Evolutionary conservation across 139 green algal species (phyloP).

Genomic region (Pleodorina starrii): DNA sequence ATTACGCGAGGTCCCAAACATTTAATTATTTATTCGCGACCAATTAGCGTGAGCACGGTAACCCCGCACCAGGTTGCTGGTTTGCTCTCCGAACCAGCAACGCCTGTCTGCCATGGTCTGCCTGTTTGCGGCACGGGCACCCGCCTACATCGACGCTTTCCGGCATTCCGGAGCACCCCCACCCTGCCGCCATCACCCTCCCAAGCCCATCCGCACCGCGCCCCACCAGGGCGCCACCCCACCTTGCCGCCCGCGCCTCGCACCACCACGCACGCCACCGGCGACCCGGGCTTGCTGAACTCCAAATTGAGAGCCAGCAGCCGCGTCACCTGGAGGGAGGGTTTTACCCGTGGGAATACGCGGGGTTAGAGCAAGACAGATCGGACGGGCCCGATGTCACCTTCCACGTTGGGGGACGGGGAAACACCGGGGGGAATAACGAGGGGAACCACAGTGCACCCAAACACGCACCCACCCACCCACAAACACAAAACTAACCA

Average conservation of each 20-base stretch:
- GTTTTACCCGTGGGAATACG: conserved; percentile 5
- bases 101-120: too few species aligned
- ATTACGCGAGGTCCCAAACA: too few species aligned
- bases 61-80: too few species aligned
- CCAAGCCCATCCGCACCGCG: neutral
- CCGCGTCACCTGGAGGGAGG: too few species aligned
- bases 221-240: neutral
- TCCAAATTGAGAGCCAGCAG: conserved; percentile 56
- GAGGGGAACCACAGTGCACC: neutral
- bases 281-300: conserved; percentile 38
- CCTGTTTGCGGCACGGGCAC: too few species aligned
- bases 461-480: neutral
- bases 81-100: too few species aligned
- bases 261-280: conserved; percentile 56
- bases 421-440: neutral
- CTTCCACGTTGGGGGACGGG: neutral
- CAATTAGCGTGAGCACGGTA: too few species aligned
- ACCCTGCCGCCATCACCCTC: neutral
- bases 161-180: too few species aligned
- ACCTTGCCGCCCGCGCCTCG: conserved; percentile 72
- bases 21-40: too few species aligned
- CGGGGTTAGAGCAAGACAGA: neutral
- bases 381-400: neutral
- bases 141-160: too few species aligned
- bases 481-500: conserved; percentile 63